Conservation (phyloP, 257 asterid species). For the Fraxinus anomala region DNA sequence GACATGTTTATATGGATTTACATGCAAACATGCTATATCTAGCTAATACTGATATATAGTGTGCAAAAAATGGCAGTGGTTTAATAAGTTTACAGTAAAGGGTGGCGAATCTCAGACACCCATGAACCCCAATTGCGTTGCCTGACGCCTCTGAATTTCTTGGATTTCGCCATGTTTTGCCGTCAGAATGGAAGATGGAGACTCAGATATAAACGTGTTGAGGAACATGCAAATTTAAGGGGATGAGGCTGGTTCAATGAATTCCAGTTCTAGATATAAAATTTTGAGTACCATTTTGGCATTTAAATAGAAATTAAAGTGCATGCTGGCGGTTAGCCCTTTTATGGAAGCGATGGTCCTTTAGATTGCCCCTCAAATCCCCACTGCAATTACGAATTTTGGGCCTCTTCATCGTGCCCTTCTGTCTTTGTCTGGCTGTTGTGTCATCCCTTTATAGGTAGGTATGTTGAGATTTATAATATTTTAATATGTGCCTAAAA, state of each 20-base stretch:
- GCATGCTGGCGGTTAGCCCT: not conserved
- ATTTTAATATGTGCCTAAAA: no score
- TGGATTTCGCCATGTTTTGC: constrained; percentile 59
- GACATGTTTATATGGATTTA: not conserved
- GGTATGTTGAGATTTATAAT: not conserved
- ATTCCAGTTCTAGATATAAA: not conserved
- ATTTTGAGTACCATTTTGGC: constrained; percentile 3
- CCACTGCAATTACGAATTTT: not conserved
- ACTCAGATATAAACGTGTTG: not conserved
- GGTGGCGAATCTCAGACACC: constrained; percentile 97
- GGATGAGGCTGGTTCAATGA: not conserved
- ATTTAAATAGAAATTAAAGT: not conserved
- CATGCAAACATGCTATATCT: no score
- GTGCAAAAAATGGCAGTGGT: no score
- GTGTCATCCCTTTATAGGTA: not conserved
- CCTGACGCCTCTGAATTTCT: constrained; percentile 84
- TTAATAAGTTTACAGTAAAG: constrained; percentile 52
- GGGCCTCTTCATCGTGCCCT: not conserved
- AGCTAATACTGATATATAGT: not conserved
- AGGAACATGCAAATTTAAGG: not conserved
- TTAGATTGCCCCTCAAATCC: not conserved
- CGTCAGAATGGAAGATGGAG: not conserved
- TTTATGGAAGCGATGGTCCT: not conserved
- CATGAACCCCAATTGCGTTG: constrained; percentile 98
- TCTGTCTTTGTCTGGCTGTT: not conserved